Base-by-base conservation (phyloP, 2,329 filamentous ascomycete genomes). In the Sarocladium brachiariae region DNA sequence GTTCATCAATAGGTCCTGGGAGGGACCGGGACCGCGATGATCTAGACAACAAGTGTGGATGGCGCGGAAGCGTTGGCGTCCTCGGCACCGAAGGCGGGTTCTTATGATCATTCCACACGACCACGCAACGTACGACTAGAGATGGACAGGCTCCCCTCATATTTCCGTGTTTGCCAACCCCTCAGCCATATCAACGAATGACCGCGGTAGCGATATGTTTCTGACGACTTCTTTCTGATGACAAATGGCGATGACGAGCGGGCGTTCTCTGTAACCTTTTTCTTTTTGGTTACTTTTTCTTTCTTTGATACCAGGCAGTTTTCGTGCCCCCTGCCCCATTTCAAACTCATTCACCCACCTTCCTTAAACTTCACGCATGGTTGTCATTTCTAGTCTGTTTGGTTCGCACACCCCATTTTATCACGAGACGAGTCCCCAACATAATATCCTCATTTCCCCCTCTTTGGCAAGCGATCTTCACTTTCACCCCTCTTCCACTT, bases 41-140 rank as follows among this genome's bases (percentile, higher is more conserved):
- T 25, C 63, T 64, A 53, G 68, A 73, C 16, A 70, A 75, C 51
- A 69, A 71, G 51, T 82, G 77, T 58, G 70, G 72, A 53, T 83
- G 78, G 78, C 73, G 78, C 30, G 73, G 75, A 21, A 80, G 75
- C 54, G 72, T 81, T 25, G 75, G 76, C 25, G 73, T 81, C 11
- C 70, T 80, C 46, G 70, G 71, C 16, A 61, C 62, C 50, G 79
- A 83, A 38, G 75, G 77, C 30, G 75, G 74, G 18, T 79, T 83
- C 57, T 58, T 81, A 34, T 82, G 61, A 75, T 47, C 16, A 16
- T 35, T 5, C n/a, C 18, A 5, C 14, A 35, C 14, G 14, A 8
- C 6, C 33, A 8, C 18, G 8, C 6, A 35, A 10, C n/a, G n/a
- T n/a, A n/a, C n/a, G n/a, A 35, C 18, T 18, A 21, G 21, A 13